Evolutionary conservation across 495 filamentous ascomycete genomes (phyloP).

Genomic region (Trichoderma orchidacearum): DNA sequence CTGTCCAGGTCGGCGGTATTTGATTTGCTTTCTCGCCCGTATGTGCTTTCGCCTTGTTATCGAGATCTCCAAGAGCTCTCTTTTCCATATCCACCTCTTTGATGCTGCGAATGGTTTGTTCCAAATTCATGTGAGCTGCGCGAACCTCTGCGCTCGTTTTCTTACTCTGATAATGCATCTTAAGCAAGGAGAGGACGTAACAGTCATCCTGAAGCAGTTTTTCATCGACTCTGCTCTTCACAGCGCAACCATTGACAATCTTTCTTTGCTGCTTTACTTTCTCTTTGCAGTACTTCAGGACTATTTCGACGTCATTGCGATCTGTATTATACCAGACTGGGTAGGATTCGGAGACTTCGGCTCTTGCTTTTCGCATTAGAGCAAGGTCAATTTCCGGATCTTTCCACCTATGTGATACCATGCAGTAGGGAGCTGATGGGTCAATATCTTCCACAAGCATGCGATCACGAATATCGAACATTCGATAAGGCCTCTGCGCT

Average conservation of each 20-base stretch:
- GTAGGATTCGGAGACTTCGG: background rate
- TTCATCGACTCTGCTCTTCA: background rate
- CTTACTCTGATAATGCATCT: background rate
- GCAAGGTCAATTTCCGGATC: slow-evolving; percentile 22
- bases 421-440: slow-evolving; percentile 23
- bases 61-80: background rate
- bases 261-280: background rate
- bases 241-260: background rate
- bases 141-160: background rate
- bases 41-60: background rate
- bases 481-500: slow-evolving; percentile 17
- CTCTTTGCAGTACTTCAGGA: background rate
- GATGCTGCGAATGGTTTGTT: background rate
- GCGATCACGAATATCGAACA: slow-evolving; percentile 31
- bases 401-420: slow-evolving; percentile 36
- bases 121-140: background rate
- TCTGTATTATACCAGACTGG: background rate
- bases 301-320: background rate
- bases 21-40: background rate
- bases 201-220: background rate
- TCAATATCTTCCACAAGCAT: slow-evolving; percentile 19
- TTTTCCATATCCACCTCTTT: background rate
- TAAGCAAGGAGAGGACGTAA: background rate
- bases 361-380: slow-evolving; percentile 13
- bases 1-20: background rate